These are phyloP conservation scores for Fusarium guadeloupense DNA, from an alignment of 2,329 filamentous ascomycete species.

Conservation along the genomic window DNA sequence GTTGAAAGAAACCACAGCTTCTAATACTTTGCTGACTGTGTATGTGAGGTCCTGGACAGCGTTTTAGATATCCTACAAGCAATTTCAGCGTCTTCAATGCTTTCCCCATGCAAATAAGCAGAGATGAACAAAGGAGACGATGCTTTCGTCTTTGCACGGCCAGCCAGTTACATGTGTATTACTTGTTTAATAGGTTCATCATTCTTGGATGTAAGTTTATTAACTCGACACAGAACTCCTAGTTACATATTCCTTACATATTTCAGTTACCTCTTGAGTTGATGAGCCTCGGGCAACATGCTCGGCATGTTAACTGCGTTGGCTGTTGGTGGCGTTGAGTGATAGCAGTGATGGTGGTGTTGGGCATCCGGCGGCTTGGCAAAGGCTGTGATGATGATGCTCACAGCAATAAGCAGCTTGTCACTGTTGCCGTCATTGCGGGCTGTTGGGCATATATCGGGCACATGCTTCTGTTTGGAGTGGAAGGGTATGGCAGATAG, in stretches of 20 bases:
- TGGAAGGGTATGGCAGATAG: slow-evolving; percentile 1
- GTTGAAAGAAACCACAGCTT: no score
- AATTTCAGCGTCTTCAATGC: no score
- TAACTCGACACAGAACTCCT: slow-evolving; percentile 24
- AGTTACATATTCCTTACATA: slow-evolving; percentile 18
- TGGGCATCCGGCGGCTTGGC: slow-evolving; percentile 34
- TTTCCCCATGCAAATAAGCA: no score
- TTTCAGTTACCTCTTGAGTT: slow-evolving; percentile 17
- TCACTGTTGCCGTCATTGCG: neutral
- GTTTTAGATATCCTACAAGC: no score
- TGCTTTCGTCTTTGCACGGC: no score
- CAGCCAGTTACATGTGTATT: no score
- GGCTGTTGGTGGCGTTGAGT: slow-evolving; percentile 33
- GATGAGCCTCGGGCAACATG: slow-evolving; percentile 13
- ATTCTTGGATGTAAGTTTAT: no score
- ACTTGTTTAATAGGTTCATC: no score
- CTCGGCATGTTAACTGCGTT: slow-evolving; percentile 8
- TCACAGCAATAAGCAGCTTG: slow-evolving; percentile 9
- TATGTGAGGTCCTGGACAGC: no score
- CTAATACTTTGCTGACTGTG: no score
- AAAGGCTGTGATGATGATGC: slow-evolving; percentile 18
- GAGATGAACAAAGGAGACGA: no score
- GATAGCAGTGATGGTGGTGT: slow-evolving; percentile 31
- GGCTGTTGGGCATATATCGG: slow-evolving; percentile 9
- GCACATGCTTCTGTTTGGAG: neutral